A percentile compares a stretch with the other conserved stretches of the same genome.
Evolutionary conservation across 2,329 filamentous ascomycete species (phyloP).

Genomic region (Drechslera avenae): DNA sequence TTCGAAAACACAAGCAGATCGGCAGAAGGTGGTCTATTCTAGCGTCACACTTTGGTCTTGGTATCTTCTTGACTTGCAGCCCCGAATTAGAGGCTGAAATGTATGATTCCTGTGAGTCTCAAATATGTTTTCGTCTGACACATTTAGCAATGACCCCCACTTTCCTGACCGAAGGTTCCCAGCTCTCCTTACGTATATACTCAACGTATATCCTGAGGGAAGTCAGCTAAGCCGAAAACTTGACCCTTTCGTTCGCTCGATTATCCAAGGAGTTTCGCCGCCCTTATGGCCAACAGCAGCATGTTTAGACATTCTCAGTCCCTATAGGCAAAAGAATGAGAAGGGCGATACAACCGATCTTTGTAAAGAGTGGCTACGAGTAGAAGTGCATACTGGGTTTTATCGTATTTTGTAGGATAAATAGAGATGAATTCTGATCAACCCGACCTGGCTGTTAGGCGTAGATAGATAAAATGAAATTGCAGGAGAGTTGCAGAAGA

Average conservation of each 20-base stretch:
- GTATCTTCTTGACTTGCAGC: slow-evolving; percentile 7
- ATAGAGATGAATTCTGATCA: slow-evolving; percentile 1
- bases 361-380: slow-evolving; percentile 4
- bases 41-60: slow-evolving; percentile 2
- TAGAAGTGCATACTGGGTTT: slow-evolving; percentile 4
- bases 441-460: slow-evolving; percentile 1
- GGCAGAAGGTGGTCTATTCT: slow-evolving; percentile 8
- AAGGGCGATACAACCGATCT: background rate
- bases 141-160: slow-evolving; percentile 4
- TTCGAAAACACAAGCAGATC: slow-evolving; percentile 4
- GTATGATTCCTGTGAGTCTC: slow-evolving; percentile 4
- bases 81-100: slow-evolving; percentile 3
- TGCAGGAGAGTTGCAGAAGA: slow-evolving; percentile 2
- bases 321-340: slow-evolving; percentile 3
- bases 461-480: slow-evolving; percentile 5
- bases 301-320: slow-evolving; percentile 1
- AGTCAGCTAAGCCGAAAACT: slow-evolving; percentile 3
- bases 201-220: slow-evolving; percentile 4
- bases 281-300: slow-evolving; percentile 3
- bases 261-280: slow-evolving; percentile 6
- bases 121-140: slow-evolving; percentile 8
- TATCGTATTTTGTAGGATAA: slow-evolving; percentile 5
- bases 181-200: slow-evolving; percentile 2
- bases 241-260: slow-evolving; percentile 1
- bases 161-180: slow-evolving; percentile 4